Evolutionary conservation across 2,329 filamentous ascomycete genomes (phyloP).

Genomic region (Talaromyces atroroseus): DNA sequence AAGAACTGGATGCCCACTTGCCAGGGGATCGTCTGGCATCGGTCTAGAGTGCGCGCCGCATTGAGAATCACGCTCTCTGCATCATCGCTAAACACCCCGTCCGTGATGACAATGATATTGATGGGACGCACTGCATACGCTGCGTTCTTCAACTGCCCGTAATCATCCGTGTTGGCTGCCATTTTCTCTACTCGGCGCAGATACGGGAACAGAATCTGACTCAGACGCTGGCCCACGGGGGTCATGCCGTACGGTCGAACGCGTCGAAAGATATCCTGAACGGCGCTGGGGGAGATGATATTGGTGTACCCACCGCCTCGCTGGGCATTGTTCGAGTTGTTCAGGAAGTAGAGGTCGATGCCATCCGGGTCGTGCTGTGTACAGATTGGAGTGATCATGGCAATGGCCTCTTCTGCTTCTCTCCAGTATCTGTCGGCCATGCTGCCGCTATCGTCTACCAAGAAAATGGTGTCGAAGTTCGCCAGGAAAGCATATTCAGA

Average conservation of each 20-base stretch:
- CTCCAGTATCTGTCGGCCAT: conserved; percentile 75
- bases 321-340: conserved; percentile 49
- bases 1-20: conserved; percentile 95
- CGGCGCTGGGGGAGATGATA: conserved; percentile 52
- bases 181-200: conserved; percentile 50
- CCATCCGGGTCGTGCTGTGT: conserved; percentile 74
- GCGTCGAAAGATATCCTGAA: conserved; percentile 64
- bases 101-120: conserved; percentile 90
- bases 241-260: conserved; percentile 64
- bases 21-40: conserved; percentile 63
- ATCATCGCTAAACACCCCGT: conserved; percentile 76
- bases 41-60: conserved; percentile 65
- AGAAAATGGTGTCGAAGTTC: conserved; percentile 78
- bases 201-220: conserved; percentile 69
- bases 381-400: conserved; percentile 74
- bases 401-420: conserved; percentile 66
- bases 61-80: conserved; percentile 63
- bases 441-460: conserved; percentile 87
- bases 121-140: conserved; percentile 60
- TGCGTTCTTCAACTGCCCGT: conserved; percentile 19
- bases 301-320: conserved; percentile 56
- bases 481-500: conserved; percentile 70
- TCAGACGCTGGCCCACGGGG: conserved; percentile 67
- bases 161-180: conserved; percentile 33
- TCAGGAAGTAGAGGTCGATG: conserved; percentile 88